phyloP scores from a whole-genome alignment of 345 rosid genomes.

The Crucihimalaya himalaica region DNA sequence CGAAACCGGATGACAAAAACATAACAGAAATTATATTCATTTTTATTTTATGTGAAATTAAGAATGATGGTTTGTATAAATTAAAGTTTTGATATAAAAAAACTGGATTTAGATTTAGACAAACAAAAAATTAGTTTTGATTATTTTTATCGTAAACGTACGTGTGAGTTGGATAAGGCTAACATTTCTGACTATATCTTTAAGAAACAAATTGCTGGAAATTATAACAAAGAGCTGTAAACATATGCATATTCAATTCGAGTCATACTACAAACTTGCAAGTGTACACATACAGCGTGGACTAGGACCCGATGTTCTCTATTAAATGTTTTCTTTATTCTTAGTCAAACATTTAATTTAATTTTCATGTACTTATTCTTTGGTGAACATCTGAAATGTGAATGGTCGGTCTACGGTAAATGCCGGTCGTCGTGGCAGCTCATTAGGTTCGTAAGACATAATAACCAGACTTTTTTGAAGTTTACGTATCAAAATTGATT shows the following conservation, averaged over 20 bases:
- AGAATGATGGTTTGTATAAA: slow-evolving; percentile 5
- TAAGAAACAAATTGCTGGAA: background rate
- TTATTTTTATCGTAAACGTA: background rate
- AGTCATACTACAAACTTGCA: slow-evolving; percentile 22
- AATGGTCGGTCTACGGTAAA: slow-evolving; percentile 30
- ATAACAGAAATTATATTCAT: background rate
- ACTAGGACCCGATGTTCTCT: slow-evolving; percentile 27
- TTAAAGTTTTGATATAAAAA: background rate
- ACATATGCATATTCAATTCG: slow-evolving; percentile 21
- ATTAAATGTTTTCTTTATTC: slow-evolving; percentile 2
- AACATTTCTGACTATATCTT: slow-evolving; percentile 5
- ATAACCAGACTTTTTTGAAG: slow-evolving; percentile 22
- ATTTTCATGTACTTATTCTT: slow-evolving; percentile 11
- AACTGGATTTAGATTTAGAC: background rate
- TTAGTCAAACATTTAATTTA: slow-evolving; percentile 31
- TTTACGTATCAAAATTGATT: slow-evolving; percentile 37
- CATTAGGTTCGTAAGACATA: slow-evolving; percentile 17
- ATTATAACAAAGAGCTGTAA: slow-evolving; percentile 11
- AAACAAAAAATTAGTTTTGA: background rate
- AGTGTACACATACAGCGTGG: slow-evolving; percentile 32
- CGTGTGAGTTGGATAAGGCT: slow-evolving; percentile 5
- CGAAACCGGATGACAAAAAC: background rate
- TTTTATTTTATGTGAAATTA: background rate
- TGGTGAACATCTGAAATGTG: slow-evolving; percentile 33
- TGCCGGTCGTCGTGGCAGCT: slow-evolving; percentile 32